Percentiles rank a stretch among this genome's conserved stretches.
Evolutionary conservation across 257 asterid species (phyloP).

Genomic region (Nicotiana tabacum): DNA sequence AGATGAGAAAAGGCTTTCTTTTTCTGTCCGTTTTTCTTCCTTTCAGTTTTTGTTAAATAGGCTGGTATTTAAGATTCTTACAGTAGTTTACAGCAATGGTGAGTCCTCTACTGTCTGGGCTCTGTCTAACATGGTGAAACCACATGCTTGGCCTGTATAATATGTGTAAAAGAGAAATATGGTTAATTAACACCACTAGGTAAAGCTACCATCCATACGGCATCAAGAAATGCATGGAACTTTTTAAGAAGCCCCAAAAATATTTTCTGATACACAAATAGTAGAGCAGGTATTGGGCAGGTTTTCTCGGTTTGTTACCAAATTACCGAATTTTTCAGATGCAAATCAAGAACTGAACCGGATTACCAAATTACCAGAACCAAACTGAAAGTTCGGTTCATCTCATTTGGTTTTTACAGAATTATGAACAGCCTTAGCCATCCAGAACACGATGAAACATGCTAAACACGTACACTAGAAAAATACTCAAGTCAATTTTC

Average conservation of each 20-base stretch:
- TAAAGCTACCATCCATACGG: background rate
- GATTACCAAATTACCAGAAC: background rate
- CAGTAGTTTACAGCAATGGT: slow-evolving; percentile 84
- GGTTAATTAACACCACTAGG: background rate
- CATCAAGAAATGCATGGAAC: background rate
- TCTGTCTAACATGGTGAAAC: slow-evolving; percentile 88
- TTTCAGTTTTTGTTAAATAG: background rate
- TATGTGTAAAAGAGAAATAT: background rate
- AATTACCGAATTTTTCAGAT: background rate
- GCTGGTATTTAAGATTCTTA: slow-evolving; percentile 20
- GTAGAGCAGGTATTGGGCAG: background rate
- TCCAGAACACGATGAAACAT: background rate
- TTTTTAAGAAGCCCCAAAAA: background rate
- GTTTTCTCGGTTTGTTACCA: background rate
- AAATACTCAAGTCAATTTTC: background rate
- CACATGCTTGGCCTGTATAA: slow-evolving; percentile 96
- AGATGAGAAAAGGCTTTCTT: background rate
- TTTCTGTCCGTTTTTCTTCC: background rate
- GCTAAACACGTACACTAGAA: background rate
- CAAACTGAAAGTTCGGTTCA: background rate
- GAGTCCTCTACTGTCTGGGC: slow-evolving; percentile 58
- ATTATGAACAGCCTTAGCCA: background rate
- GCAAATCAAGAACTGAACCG: background rate
- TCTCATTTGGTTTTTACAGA: background rate
- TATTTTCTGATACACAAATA: background rate